A percentile compares a stretch with the other conserved stretches of the same genome.
Conservation (phyloP, 176 grass and related monocot genomes). For the Pontederia paniculata region DNA sequence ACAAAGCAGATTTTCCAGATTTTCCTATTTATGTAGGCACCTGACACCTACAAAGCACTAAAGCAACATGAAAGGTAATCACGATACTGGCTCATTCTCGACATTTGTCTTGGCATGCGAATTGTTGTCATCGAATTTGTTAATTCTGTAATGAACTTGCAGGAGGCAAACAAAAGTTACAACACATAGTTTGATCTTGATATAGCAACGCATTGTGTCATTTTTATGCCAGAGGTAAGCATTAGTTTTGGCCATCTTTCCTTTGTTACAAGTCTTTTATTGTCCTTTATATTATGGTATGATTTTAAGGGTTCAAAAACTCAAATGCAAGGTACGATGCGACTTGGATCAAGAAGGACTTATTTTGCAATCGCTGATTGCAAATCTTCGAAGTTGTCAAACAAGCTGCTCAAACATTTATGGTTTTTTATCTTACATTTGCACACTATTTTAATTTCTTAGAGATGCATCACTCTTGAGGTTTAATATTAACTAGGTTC, state of each 20-base stretch:
- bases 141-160: slow-evolving; percentile 8
- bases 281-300: not conserved
- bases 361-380: slow-evolving; percentile 46
- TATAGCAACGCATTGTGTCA: slow-evolving; percentile 2
- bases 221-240: slow-evolving; percentile 19
- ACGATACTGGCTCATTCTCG: not conserved
- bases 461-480: slow-evolving; percentile 4
- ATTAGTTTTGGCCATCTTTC: not conserved
- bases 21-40: not conserved
- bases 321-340: slow-evolving; percentile 95
- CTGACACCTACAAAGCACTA: slow-evolving; percentile 1
- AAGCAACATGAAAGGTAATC: slow-evolving; percentile 1
- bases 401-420: not conserved
- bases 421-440: not conserved
- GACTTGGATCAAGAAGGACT: slow-evolving; percentile 91
- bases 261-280: not conserved
- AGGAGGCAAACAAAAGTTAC: slow-evolving; percentile 12
- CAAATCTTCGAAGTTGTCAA: slow-evolving; percentile 63
- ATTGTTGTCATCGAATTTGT: slow-evolving; percentile 18
- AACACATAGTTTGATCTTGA: slow-evolving; percentile 16
- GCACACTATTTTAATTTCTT: not conserved
- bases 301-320: slow-evolving; percentile 70
- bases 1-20: no score
- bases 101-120: slow-evolving; percentile 20
- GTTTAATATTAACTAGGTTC: no score